These are phyloP conservation scores for Stylonectria norvegica DNA, from an alignment of 2,329 filamentous ascomycete species.

Conservation along the genomic window DNA sequence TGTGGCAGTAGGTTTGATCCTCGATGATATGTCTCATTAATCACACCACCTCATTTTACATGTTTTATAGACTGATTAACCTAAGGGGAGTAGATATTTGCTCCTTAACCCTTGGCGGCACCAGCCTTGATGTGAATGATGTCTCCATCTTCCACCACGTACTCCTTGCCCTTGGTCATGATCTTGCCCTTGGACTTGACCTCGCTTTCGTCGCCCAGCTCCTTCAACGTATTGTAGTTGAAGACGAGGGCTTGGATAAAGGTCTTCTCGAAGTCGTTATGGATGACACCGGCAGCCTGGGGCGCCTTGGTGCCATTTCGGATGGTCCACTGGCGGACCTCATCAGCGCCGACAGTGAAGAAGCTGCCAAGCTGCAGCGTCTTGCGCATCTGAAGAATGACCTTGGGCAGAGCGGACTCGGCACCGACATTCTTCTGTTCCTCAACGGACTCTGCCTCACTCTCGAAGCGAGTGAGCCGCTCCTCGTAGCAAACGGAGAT, in stretches of 20 bases:
- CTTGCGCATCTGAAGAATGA: constrained; percentile 90
- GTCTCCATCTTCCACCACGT: constrained; percentile 80
- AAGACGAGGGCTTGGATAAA: constrained; percentile 97
- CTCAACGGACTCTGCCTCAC: constrained; percentile 71
- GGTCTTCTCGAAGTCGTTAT: constrained; percentile 98
- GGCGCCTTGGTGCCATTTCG: constrained; percentile 96
- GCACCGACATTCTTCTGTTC: constrained; percentile 87
- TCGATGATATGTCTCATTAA: no score
- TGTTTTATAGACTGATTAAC: constrained; percentile 16
- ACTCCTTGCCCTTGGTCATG: constrained; percentile 98
- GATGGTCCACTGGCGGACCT: constrained; percentile 98
- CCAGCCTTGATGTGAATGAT: constrained; percentile 86
- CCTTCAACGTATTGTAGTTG: constrained; percentile 78
- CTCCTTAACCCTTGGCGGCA: constrained; percentile 65
- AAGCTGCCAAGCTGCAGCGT: constrained; percentile 87
- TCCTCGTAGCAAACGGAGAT: constrained; percentile 93
- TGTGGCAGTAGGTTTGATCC: no score
- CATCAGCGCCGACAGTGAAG: constrained; percentile 94
- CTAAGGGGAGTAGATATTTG: constrained; percentile 6
- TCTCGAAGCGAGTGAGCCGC: constrained; percentile 76
- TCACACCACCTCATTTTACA: constrained; percentile 25
- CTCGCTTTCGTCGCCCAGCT: constrained; percentile 81
- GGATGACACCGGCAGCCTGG: constrained; percentile 94
- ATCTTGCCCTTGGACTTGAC: constrained; percentile 94
- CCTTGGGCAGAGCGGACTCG: constrained; percentile 87